Percentiles rank a stretch among this genome's conserved stretches.
Conservation (phyloP, 352 stramenopile species). For the Globisporangium echinulatum region DNA sequence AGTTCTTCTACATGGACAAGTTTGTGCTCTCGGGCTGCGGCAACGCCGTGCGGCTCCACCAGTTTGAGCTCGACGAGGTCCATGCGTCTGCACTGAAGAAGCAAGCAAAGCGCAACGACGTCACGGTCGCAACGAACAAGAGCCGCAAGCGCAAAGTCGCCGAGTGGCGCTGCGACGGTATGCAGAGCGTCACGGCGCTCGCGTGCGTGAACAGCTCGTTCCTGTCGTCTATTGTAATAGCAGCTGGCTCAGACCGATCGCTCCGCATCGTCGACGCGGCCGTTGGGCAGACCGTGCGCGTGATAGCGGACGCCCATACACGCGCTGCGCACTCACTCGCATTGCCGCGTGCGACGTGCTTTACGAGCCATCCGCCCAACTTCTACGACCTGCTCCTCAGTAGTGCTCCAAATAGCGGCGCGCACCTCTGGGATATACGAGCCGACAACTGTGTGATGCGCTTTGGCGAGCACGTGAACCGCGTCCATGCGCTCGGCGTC, state of each 20-base stretch:
- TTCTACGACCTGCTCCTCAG: conserved; percentile 84
- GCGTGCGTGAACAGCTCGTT: conserved; percentile 77
- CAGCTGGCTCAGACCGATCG: conserved; percentile 67
- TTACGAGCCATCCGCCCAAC: conserved; percentile 59
- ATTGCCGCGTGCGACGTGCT: conserved; percentile 61
- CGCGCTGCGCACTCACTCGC: conserved; percentile 59
- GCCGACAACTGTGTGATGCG: conserved; percentile 81
- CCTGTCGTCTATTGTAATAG: conserved; percentile 70
- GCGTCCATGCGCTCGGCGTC: conserved; percentile 60
- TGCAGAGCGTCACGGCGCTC: conserved; percentile 65
- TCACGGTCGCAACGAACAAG: conserved; percentile 42
- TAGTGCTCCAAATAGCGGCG: conserved; percentile 57
- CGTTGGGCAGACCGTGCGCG: conserved; percentile 38
- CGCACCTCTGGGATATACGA: conserved; percentile 84
- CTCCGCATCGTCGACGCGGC: conserved; percentile 71
- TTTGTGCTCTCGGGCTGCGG: conserved; percentile 71
- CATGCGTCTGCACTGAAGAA: conserved; percentile 36
- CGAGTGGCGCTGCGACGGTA: conserved; percentile 49
- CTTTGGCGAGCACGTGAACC: conserved; percentile 81
- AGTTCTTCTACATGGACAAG: conserved; percentile 88
- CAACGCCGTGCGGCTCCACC: conserved; percentile 56
- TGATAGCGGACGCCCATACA: conserved; percentile 58
- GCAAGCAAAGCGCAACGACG: conserved; percentile 27
- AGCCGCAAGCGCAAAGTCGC: conserved; percentile 62
- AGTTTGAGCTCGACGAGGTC: conserved; percentile 67